phyloP scores from a whole-genome alignment of 108 stramenopile species.

The Cyclotella choctawhatcheeana region DNA sequence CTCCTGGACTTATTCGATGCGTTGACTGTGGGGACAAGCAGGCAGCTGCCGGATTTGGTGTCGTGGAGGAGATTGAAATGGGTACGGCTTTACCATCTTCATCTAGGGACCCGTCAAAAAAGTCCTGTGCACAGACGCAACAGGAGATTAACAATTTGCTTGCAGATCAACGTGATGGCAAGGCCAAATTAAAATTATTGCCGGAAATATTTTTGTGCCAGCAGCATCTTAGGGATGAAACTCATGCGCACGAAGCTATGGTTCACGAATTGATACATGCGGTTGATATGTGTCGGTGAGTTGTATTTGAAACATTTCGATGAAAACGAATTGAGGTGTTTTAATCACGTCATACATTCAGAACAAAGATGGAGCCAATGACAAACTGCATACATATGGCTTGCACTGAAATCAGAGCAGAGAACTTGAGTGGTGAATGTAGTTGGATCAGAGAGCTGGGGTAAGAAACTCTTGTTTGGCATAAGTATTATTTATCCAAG shows the following conservation, averaged over 20 bases:
- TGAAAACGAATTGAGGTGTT: not conserved
- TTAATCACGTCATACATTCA: slow-evolving; percentile 1
- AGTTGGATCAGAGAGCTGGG: slow-evolving; percentile 67
- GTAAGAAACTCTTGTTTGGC: too few relatives aligned
- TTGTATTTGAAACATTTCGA: too few relatives aligned
- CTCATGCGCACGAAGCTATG: slow-evolving; percentile 78
- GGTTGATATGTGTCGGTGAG: slow-evolving; percentile 81
- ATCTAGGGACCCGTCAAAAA: not conserved
- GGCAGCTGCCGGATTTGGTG: slow-evolving; percentile 83
- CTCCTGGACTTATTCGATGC: slow-evolving; percentile 77
- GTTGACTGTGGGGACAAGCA: slow-evolving; percentile 75
- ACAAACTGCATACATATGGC: slow-evolving; percentile 87
- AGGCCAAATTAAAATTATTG: slow-evolving; percentile 57
- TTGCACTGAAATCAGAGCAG: slow-evolving; percentile 92
- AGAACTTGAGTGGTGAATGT: slow-evolving; percentile 91
- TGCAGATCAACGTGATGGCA: slow-evolving; percentile 60
- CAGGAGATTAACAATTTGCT: slow-evolving; percentile 39
- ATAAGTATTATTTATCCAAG: too few relatives aligned
- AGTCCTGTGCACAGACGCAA: slow-evolving; percentile 12
- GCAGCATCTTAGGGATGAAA: slow-evolving; percentile 69
- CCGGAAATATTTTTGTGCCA: slow-evolving; percentile 91
- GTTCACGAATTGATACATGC: slow-evolving; percentile 92
- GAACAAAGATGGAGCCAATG: slow-evolving; percentile 70
- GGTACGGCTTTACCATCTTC: not conserved
- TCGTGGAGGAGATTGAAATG: slow-evolving; percentile 66